Base-by-base conservation (phyloP, 441 rosid species). In the Gossypium armourianum region DNA sequence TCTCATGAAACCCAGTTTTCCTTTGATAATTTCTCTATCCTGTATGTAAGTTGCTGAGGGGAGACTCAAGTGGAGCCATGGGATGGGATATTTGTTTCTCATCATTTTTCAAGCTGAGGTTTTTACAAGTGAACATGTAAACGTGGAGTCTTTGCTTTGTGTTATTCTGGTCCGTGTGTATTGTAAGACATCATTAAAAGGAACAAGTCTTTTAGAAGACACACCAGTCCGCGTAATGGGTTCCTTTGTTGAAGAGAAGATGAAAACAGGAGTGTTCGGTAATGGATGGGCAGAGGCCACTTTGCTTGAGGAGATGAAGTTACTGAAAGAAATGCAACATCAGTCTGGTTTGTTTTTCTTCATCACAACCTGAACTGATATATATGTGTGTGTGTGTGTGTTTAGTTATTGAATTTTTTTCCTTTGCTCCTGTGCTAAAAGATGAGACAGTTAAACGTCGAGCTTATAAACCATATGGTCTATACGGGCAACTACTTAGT, bases 301-400 rank as follows among this genome's bases (percentile, higher is more conserved):
- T 77, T 74, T 90, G 72, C 86, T 89, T 12, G 93, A 93, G 75
- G 93, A 93, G 72, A 86, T 90, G 95, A 93, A 90, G 88, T 70
- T 93, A 69, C 77, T 93, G 70, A 91, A 88, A 59, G 97, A 87
- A 82, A 84, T 85, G 80, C 92, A 87, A 63, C 88, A 88, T 72
- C 97, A 88, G 24, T 85, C 98, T 67, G 97, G 97, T 91, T 76
- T 4, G 87, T 79, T 53, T 47, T 58, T 16, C 72, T 71, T 59
- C 69, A 23, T 70, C 47, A 16, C 47, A 28, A 23, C 67, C 62
- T 54, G 29, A 8, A 7, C 19, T 5, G 9, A 20, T 9, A 19
- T 32, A 32, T 32, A 6, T 32, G 0, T 4, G 2, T 32, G 10
- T 36, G 43, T 21, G 3, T 21, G 3, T 53, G 19, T 28, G 8